A percentile compares a stretch with the other conserved stretches of the same genome.
Evolutionary conservation across 2,329 filamentous ascomycete genomes (phyloP).

Genomic region (Xylariaceae sp.): DNA sequence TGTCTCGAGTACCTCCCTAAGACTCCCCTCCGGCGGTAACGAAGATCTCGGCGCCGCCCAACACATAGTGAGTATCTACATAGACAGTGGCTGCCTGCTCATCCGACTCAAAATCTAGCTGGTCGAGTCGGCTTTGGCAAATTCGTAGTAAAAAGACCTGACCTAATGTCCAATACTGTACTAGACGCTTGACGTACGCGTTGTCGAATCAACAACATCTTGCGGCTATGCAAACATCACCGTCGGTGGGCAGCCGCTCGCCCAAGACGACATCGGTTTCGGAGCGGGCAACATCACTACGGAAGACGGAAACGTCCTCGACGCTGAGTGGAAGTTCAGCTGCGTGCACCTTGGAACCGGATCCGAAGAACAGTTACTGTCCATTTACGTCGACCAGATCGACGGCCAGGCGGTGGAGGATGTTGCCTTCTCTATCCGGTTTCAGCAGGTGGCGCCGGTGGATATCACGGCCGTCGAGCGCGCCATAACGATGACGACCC

Average conservation of each 20-base stretch:
- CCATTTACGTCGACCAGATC: constrained; percentile 38
- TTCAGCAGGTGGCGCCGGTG: constrained; percentile 41
- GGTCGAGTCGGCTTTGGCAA: no score
- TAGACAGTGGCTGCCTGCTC: no score
- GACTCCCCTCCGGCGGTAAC: no score
- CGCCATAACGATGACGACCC: constrained; percentile 28
- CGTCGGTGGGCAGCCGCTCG: constrained; percentile 40
- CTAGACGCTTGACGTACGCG: constrained; percentile 35
- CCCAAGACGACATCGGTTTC: constrained; percentile 34
- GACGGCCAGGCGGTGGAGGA: constrained; percentile 37
- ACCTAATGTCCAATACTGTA: constrained; percentile 10
- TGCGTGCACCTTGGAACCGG: constrained; percentile 39
- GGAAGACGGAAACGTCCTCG: constrained; percentile 34
- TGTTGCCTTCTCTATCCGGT: constrained; percentile 38
- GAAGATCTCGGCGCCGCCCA: no score
- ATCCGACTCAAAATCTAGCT: no score
- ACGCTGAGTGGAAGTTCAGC: constrained; percentile 43
- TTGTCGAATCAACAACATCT: constrained; percentile 39
- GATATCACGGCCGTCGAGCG: constrained; percentile 40
- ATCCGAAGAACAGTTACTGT: constrained; percentile 40
- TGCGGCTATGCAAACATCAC: constrained; percentile 44
- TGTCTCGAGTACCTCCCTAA: no score
- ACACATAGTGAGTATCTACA: no score
- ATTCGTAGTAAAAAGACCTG: constrained; percentile 13
- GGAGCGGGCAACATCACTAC: constrained; percentile 39